Evolutionary conservation across 2,329 filamentous ascomycete genomes (phyloP), one percentile per base, ranked within the genome.

Genomic region (Venturiaceae sp.): DNA sequence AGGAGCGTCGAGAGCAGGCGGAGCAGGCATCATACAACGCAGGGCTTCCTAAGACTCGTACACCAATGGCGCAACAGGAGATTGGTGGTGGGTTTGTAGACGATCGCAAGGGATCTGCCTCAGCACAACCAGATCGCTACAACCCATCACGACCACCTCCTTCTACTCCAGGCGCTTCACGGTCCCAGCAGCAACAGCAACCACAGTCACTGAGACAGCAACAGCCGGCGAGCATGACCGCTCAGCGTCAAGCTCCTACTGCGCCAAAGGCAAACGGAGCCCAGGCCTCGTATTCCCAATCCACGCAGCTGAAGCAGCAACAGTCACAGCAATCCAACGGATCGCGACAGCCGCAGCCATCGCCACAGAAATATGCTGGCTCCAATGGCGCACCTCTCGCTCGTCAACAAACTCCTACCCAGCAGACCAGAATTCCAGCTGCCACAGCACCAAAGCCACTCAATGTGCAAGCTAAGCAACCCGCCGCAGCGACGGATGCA

Each of bases 11-110:
- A 33, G 72, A 76, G 53, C 72, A 88, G 58, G 83, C 86, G 63
- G 90, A 96, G 55, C 79, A 89, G 64, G 91, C 94, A 68, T 89
- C 85, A 19, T 96, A 96, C 73, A 96, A 97, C 71, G 88, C 90
- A 36, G 90, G 89, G 26, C 75, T 96, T 60, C 92, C 91, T 33
- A 88, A 95, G 77, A 85, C 81, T 62, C 90, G 89, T 69, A 75
- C 85, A 11, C 89, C 90, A 2, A 68, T 94, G 63, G 91, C 92
- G 33, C 90, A 97, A 71, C 92, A 96, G 73, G 94, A 97, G 71
- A 76, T 97, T 64, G 90, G 89, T 59, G 87, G 83, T 62, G 80
- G 83, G 39, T 77, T 80, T 61, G 75, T 78, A 47, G 78, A 78
- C 60, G 71, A 76, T 65, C 62, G 69, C 36, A 66, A 74, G 60